Base-by-base conservation (phyloP, 129 eudicot genomes). In the Escallonia rubra region DNA sequence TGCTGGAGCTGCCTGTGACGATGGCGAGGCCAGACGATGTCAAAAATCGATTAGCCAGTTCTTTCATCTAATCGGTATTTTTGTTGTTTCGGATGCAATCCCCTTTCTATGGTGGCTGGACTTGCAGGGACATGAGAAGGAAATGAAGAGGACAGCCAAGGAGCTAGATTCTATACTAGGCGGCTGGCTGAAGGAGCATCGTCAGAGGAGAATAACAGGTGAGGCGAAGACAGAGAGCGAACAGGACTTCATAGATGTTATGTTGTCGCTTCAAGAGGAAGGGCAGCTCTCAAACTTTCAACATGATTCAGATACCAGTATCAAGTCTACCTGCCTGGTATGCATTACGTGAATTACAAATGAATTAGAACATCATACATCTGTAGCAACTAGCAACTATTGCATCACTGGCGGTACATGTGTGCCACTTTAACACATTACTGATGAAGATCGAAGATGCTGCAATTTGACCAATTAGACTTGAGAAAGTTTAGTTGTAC, bases 61-160 rank as follows among this genome's bases (percentile, higher is more conserved):
- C 15, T 46, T 68, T 34, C 15, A 42, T 16, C 6, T 56, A 10
- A 63, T 68, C 14, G 77, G 66, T 4, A 34, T 68, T 14, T 54
- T 65, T 66, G 65, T 42, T 6, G 42, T 78, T 4, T 72, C 77
- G 8, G 72, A 71, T 41, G 73, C 63, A 7, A 12, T 65, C 6
- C 77, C 74, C 8, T 52, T n/a, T 8, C 15, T 73, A 40, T 23
- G 65, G 65, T 72, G 71, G 77, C 10, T 78, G 69, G 80, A 76
- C 69, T 53, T 69, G 16, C 65, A 52, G 4, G 80, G 75, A 34
- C 70, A 69, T 66, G 57, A 53, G 39, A 77, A 72, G 44, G 56
- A n/a, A 2, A 71, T 77, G 77, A 77, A 53, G 71, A 57, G 41
- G 46, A 65, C 50, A 2, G 73, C 69, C 2, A 71, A 65, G 47